A percentile compares a stretch with the other conserved stretches of the same genome.
Evolutionary conservation across 441 rosid genomes (phyloP).

Genomic region (Gossypium lobatum): DNA sequence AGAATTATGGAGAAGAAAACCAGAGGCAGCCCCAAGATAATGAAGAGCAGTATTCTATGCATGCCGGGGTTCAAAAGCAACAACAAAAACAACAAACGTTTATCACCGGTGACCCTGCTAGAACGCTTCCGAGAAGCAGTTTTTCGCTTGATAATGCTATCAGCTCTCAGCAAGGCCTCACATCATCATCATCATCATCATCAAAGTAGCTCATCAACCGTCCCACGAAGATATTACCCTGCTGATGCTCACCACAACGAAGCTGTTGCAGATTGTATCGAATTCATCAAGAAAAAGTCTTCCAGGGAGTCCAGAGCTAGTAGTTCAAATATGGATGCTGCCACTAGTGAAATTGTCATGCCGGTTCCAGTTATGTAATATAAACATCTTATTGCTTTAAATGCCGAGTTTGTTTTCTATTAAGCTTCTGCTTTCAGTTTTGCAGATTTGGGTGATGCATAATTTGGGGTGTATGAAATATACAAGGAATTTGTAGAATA

Average conservation of each 20-base stretch:
- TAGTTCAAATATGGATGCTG: constrained; percentile 19
- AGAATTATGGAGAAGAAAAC: constrained; percentile 23
- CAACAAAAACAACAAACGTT: constrained; percentile 27
- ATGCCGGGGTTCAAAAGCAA: constrained; percentile 38
- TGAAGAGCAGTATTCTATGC: constrained; percentile 44
- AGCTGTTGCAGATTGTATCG: constrained; percentile 76
- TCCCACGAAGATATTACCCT: constrained; percentile 10
- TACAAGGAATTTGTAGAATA: constrained; percentile 1
- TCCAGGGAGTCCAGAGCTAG: constrained; percentile 13
- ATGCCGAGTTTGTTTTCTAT: background rate
- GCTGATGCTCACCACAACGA: constrained; percentile 48
- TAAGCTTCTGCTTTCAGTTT: constrained; percentile 1
- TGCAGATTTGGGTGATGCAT: background rate
- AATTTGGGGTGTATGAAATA: constrained; percentile 1
- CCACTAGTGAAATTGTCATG: constrained; percentile 22
- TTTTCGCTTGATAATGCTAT: constrained; percentile 59
- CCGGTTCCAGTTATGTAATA: constrained; percentile 29
- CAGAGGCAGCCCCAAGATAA: constrained; percentile 21
- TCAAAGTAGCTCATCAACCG: background rate
- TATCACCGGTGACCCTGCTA: constrained; percentile 46
- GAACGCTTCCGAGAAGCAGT: constrained; percentile 67
- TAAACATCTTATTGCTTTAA: background rate
- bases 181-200: constrained; percentile 1
- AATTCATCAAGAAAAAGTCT: constrained; percentile 64
- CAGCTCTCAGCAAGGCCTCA: constrained; percentile 44